Evolutionary conservation across 805 yeast genomes (phyloP), one percentile per base, ranked within the genome.

Genomic region (Phaffomyces antillensis): DNA sequence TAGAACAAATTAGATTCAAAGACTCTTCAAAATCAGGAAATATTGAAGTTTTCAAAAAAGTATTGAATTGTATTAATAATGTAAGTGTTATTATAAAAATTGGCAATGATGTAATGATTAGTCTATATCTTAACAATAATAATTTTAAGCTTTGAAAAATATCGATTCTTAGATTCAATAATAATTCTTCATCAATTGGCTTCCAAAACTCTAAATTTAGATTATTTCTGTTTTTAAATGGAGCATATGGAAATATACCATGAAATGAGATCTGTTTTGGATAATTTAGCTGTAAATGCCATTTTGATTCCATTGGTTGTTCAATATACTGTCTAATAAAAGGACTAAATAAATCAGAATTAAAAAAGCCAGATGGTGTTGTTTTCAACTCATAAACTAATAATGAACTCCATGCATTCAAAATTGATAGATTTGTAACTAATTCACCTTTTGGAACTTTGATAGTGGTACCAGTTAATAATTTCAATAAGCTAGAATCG

Each of bases 221-320:
- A 15, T 65, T 62, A 41, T 50, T 45, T 4, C 37, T 28, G 23
- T 45, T 32, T 25, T 35, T 40, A 46, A 71, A 79, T 5, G 93
- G 89, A 2, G 80, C 73, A 55, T 65, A 84, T 3, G 90, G 91
- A 0, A 93, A 80, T 23, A 78, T 71, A 26, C 86, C 83, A 56
- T 86, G 91, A 34, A 70, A 63, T 41, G 65, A 66, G 34, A 70
- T 60, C 47, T 56, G 67, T 46, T 68, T 68, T 62, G 20, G 60
- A 5, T 66, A 59, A 7, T 66, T 59, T 1, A 81, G 47, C 44
- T 81, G 72, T 9, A 83, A 63, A 54, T 81, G 85, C 89, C 91
- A 90, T 63, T 87, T 88, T 0, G 87, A 73, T 59, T 90, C 96
- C 52, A 67, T 73, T 1, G 86, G 85, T 32, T 78, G 80, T 11